Conservation (phyloP, 768 basidiomycete species). For the Podaxis mareebaensis region DNA sequence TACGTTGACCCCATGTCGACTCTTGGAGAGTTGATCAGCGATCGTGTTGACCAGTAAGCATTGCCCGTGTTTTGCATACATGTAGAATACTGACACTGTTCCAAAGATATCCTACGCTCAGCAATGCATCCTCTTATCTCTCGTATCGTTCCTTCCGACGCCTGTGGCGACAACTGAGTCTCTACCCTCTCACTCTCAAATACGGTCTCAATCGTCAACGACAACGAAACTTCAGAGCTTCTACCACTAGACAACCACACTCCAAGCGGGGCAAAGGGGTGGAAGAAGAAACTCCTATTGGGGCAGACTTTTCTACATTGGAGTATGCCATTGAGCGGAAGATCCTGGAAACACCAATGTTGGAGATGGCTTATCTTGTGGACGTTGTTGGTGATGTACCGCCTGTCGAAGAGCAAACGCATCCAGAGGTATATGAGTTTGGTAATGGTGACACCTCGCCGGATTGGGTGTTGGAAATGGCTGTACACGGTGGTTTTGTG, state of each 20-base stretch:
- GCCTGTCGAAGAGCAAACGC: conserved; percentile 18
- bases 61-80: conserved; percentile 3
- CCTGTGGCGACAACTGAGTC: conserved; percentile 19
- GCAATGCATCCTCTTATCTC: conserved; percentile 33
- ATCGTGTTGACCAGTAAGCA: conserved; percentile 51
- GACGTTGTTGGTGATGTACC: conserved; percentile 85
- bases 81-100: not conserved
- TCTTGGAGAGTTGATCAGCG: conserved; percentile 63
- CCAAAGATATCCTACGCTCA: conserved; percentile 32
- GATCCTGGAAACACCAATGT: conserved; percentile 70
- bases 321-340: conserved; percentile 92
- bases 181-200: conserved; percentile 31
- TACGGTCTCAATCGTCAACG: conserved; percentile 35
- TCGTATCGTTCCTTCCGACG: conserved; percentile 37
- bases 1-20: conserved; percentile 67
- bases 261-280: conserved; percentile 33
- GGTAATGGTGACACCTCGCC: conserved; percentile 88
- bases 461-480: conserved; percentile 91
- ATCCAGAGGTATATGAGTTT: conserved; percentile 23
- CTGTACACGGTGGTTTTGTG: conserved; percentile 72
- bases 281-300: conserved; percentile 53
- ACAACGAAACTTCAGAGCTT: conserved; percentile 27
- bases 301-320: conserved; percentile 51
- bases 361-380: conserved; percentile 86
- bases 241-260: conserved; percentile 13